Percentiles rank a stretch among this genome's conserved stretches.
Conservation (phyloP, 768 basidiomycete genomes). For the Termitomyces sp. region DNA sequence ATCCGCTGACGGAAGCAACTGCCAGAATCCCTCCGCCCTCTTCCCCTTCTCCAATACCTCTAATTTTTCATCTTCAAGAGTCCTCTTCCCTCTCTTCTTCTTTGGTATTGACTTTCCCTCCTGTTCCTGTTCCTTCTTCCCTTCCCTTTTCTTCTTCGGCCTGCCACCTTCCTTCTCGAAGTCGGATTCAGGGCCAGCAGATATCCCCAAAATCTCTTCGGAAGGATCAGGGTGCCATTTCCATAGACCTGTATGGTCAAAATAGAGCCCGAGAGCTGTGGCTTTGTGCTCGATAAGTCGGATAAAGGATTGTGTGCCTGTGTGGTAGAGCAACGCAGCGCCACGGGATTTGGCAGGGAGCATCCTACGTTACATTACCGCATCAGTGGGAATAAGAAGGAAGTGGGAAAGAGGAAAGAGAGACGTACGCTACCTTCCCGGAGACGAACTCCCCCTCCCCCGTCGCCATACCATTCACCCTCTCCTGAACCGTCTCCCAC, state of each 20-base stretch:
- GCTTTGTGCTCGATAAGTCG: slow-evolving; percentile 42
- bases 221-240: slow-evolving; percentile 32
- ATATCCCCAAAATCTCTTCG: not conserved
- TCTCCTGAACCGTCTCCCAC: slow-evolving; percentile 21
- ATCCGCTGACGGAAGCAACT: slow-evolving; percentile 37
- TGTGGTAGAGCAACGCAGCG: slow-evolving; percentile 50
- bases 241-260: slow-evolving; percentile 69
- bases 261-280: slow-evolving; percentile 38
- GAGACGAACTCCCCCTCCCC: slow-evolving; percentile 35
- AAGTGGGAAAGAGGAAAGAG: not conserved
- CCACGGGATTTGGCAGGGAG: slow-evolving; percentile 48
- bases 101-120: too few species aligned
- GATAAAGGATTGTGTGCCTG: slow-evolving; percentile 53
- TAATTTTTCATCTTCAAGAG: not conserved
- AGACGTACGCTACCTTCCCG: not conserved
- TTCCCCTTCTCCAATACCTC: not conserved
- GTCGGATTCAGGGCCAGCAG: not conserved
- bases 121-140: not conserved
- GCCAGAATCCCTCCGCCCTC: slow-evolving; percentile 38
- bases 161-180: not conserved
- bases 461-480: slow-evolving; percentile 24
- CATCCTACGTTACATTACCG: slow-evolving; percentile 27
- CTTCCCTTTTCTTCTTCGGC: not conserved
- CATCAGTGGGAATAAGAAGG: not conserved
- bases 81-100: too few species aligned